Evolutionary conservation across 805 yeast genomes (phyloP), one percentile per base, ranked within the genome.

Genomic region (Wickerhamiella sorbophila): DNA sequence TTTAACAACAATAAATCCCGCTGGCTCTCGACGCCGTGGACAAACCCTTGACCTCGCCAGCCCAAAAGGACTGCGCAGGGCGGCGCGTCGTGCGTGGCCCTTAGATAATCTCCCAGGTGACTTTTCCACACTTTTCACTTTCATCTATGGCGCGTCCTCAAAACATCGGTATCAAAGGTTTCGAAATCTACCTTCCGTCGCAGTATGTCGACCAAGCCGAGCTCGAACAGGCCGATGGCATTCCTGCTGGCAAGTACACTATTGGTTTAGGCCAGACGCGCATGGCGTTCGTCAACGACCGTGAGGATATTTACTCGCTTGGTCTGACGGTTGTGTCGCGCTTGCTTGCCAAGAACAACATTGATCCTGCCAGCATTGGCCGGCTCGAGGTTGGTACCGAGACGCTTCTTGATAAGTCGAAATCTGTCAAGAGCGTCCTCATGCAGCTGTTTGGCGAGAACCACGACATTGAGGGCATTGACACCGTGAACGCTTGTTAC

Each of bases 371-470:
- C 59, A 66, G 72, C 43, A 75, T 91, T 58, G 98, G 98, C 54
- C 78, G 98, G 63, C 72, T 91, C 55, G 98, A 91, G 66, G 97
- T 91, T 48, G 98, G 98, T 57, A 91, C 98, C 44, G 98, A 91
- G 70, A 88, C 98, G 39, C 70, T 91, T 55, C 71, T 91, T 54
- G 98, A 91, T 67, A 91, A 91, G 67, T 86, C 97, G 53, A 91
- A 91, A 70, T 81, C 95, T 34, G 94, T 88, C 58, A 91, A 91
- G 69, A 76, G 95, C 31, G 94, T 91, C 33, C 71, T 91, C 63
- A 88, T 86, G 83, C 96, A 87, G 67, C 75, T 91, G 52, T 79
- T 91, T 52, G 85, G 80, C 45, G 88, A 75, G 41, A 91, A 91
- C 71, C 64, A 71, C 54, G 97, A 91, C 58, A 70, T 88, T 54